Evolutionary conservation across 768 basidiomycete genomes (phyloP), one percentile per base, ranked within the genome.

Genomic region (Piloderma croceum): DNA sequence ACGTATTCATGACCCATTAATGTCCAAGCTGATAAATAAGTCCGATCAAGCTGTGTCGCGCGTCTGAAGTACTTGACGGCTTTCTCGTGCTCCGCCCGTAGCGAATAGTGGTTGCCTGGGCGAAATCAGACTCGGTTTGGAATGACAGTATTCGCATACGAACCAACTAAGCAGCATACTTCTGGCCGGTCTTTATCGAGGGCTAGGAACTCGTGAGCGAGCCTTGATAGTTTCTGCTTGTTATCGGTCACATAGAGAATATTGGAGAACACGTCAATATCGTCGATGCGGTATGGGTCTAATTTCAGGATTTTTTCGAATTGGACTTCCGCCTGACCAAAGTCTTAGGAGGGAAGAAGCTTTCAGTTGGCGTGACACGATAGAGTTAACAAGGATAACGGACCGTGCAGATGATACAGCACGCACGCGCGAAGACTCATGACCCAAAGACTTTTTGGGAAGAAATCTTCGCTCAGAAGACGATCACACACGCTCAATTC

Each of bases 1-100:
- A 99, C 87, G 53, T 88, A 97, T 63, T 98, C 96, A 55, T 99
- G 96, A 1, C 96, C 96, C 90, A 99, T 92, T 47, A 99, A 66
- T 4, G 94, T 98, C 96, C 96, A 99, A 5, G 96, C 96, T 6
- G 92, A 88, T 33, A 98, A 73, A 63, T 92, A 98, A 2, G 87
- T 92, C 41, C 88, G 77, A 60, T 99, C 93, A 34, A 99, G 77
- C 54, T 93, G 84, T n/a, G 92, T 87, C 6, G 94, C 91, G 44
- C 93, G 77, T 47, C 84, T 76, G 64, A 98, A 98, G 62, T 97
- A 97, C 53, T 85, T 85, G 49, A 97, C 83, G 1, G 96, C 92
- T 64, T 94, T 93, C 59, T 90, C 90, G 61, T 97, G 92, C 54
- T 98, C 94, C 10, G 81, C 78, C 20, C 91, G 80, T 11, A 94